phyloP scores from a whole-genome alignment of 177 flowering plant genomes.

The Vitis hybrid region DNA sequence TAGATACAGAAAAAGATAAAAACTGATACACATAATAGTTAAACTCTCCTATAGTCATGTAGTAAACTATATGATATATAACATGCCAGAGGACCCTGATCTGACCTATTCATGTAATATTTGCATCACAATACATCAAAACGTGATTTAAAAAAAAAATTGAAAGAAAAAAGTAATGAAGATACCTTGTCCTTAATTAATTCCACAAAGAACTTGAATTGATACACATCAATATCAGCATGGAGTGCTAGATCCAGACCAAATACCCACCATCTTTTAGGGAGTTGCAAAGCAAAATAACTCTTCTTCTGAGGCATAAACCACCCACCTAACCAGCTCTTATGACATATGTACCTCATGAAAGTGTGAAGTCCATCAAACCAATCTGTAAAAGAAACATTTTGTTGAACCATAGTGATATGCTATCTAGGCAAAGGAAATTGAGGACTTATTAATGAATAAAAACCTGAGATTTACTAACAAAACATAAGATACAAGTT shows the following conservation, averaged over 20 bases:
- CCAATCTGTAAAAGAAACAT: constrained; percentile 66
- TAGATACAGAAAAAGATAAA: too few species aligned
- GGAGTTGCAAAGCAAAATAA: constrained; percentile 96
- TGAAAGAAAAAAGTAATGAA: neutral
- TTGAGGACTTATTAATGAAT: neutral
- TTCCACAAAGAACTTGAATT: constrained; percentile 93
- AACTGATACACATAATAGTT: too few species aligned
- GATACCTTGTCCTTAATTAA: constrained; percentile 70
- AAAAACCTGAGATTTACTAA: neutral
- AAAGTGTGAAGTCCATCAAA: constrained; percentile 99
- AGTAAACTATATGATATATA: too few species aligned
- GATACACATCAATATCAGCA: constrained; percentile 94
- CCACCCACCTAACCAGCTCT: constrained; percentile 99
- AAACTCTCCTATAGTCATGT: too few species aligned
- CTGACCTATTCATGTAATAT: too few species aligned
- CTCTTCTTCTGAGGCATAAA: constrained; percentile 98
- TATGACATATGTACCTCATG: constrained; percentile 95
- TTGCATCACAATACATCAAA: neutral
- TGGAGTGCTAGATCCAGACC: constrained; percentile 98
- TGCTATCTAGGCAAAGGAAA: neutral
- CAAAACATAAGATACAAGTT: neutral
- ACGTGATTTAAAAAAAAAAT: neutral
- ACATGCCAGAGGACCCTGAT: too few species aligned
- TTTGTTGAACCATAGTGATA: neutral
- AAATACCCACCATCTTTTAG: constrained; percentile 98